A percentile compares a stretch with the other conserved stretches of the same genome.
Evolutionary conservation across 345 rosid genomes (phyloP).

Genomic region (Citrus maxima): DNA sequence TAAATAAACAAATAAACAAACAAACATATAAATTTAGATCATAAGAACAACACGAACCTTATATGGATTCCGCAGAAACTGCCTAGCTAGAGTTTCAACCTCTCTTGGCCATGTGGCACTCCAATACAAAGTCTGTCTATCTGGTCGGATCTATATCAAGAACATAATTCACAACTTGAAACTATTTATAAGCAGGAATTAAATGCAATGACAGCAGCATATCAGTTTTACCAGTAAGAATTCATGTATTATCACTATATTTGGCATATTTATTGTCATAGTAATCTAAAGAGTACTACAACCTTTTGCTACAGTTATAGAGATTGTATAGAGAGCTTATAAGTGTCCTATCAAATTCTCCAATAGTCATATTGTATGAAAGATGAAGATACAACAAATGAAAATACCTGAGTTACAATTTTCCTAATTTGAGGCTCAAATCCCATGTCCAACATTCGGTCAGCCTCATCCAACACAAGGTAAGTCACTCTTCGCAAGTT

Average conservation of each 20-base stretch:
- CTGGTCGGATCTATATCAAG: conserved; percentile 78
- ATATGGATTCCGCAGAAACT: conserved; percentile 79
- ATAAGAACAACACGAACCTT: conserved; percentile 45
- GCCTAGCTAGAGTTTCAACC: conserved; percentile 86
- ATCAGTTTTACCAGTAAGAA: background rate
- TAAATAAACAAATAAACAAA: background rate
- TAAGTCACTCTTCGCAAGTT: conserved; percentile 86
- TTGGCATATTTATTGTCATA: background rate
- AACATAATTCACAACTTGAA: conserved; percentile 5
- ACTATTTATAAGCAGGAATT: background rate
- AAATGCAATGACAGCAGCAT: background rate
- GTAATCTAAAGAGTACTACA: background rate
- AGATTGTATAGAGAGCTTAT: background rate
- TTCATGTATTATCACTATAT: too few relatives aligned
- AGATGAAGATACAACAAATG: background rate
- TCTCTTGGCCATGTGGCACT: conserved; percentile 99
- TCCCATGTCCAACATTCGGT: conserved; percentile 98
- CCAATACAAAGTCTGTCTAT: conserved; percentile 95
- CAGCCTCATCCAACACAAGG: conserved; percentile 97
- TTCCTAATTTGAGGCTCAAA: conserved; percentile 98
- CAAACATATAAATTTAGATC: background rate
- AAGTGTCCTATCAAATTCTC: background rate
- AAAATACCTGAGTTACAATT: conserved; percentile 68
- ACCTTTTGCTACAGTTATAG: background rate
- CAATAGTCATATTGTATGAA: background rate